Base-by-base conservation (phyloP, 257 asterid species). In the Petunia secreta region DNA sequence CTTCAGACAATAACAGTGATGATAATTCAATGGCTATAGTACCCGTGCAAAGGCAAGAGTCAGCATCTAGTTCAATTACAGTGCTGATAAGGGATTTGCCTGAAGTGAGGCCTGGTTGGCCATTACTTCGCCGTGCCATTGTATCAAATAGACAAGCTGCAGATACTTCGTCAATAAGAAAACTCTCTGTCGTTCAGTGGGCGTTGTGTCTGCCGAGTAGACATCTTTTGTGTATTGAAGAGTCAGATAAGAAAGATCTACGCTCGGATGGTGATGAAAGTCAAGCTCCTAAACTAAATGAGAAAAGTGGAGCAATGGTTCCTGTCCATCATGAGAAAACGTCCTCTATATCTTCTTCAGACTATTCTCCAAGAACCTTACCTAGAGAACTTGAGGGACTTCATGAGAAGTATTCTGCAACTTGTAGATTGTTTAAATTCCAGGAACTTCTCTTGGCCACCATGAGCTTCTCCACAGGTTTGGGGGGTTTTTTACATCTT, bases 41-140 rank as follows among this genome's bases (percentile, higher is more conserved):
- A 75, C 92, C 99, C 0, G 89, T 90, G 10, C 84, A 88, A 79
- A 91, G 88, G 84, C 87, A 81, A 10, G 91, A 90, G 79, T 87
- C 81, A 39, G 88, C 91, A 48, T 86, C 97, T 14, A 87, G 86
- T 87, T 89, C 91, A n/a, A 77, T 88, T 79, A 68, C 94, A 8
- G 73, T 85, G 60, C 75, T 89, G 86, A 80, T 90, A 50, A 91
- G 67, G 82, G 93, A 91, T 80, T 58, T 89, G 41, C 92, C 98
- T 11, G 99, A 92, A 80, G 76, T 80, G 58, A 90, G 87, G 81
- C 97, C 97, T n/a, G 99, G 99, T 63, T 95, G 98, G 99, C 98
- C 99, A 0, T 92, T 95, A 79, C 99, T 95, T 67, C 89, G 90
- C 82, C 91, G 87, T 55, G 86, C 92, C 55, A 73, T 89, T n/a